Base-by-base conservation (phyloP, 1,284 basidiomycete species). In the Cerrena zonata region DNA sequence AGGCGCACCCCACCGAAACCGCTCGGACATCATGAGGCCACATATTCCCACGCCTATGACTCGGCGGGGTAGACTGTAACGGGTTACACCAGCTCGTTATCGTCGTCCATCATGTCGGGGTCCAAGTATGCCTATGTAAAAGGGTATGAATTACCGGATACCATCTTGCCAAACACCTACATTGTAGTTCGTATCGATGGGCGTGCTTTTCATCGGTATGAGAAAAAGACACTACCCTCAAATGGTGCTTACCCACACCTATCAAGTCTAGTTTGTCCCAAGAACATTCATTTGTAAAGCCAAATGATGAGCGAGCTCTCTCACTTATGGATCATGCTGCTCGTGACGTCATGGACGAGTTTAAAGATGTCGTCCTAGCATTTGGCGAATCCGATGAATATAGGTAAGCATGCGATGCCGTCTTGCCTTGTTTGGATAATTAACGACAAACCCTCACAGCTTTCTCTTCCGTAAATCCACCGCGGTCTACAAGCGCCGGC, bases 331-430 rank as follows among this genome's bases (percentile, higher is more conserved):
- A 99, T 65, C 78, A 81, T 52, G 91, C 94, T 0, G 95, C 96
- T 0, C 75, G 76, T 56, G 74, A 82, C 41, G 78, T 96, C 30
- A 89, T 99, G 88, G 71, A 84, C 34, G 84, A 87, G 61, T 86
- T 88, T 61, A 78, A 80, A 41, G 91, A 94, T 63, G 80, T 95
- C 47, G 72, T 91, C 4, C 76, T 94, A 25, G 95, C 80, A 0
- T 99, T 96, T 66, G 95, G 95, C 1, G 91, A 99, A 72, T 95
- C 92, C 38, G 96, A 99, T 68, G 96, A 99, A 69, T 98, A 84
- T 70, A 96, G 92, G 92, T 89, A 57, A 53, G 77, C 34, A n/a
- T 44, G 15, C 19, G 41, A 45, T 27, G 13, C 39, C n/a, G 37
- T 18, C 11, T 2, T 49, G 2, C 22, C 5, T 15, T 22, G 12